Conservation (phyloP, 2,329 filamentous ascomycete genomes). For the Amauroascus niger region DNA sequence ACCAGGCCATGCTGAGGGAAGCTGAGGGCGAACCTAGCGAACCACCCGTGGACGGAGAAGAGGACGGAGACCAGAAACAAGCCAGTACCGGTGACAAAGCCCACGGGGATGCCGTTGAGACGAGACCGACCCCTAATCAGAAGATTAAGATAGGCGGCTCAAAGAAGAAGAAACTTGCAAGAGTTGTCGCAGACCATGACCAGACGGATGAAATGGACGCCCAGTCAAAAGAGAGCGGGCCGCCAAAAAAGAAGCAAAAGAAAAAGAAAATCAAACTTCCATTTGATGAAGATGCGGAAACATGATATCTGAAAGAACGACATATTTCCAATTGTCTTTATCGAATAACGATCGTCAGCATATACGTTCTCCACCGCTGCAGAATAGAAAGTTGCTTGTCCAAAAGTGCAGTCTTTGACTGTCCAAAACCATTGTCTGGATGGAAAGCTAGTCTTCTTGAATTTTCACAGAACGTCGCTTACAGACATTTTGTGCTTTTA, state of each 20-base stretch:
- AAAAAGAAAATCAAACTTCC: constrained; percentile 41
- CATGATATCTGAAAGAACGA: background rate
- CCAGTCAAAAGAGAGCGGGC: constrained; percentile 18
- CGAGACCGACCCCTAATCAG: constrained; percentile 24
- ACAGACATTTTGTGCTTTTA: no score
- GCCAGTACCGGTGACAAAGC: constrained; percentile 1
- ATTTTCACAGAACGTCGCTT: no score
- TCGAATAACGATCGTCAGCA: background rate
- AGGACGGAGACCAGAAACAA: constrained; percentile 11
- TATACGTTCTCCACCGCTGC: background rate
- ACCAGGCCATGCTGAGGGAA: constrained; percentile 31
- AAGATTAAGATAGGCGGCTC: constrained; percentile 34
- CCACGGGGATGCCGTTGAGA: constrained; percentile 5
- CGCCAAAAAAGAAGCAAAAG: constrained; percentile 29
- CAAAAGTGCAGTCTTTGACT: background rate
- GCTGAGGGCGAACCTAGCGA: constrained; percentile 17
- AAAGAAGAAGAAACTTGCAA: constrained; percentile 36
- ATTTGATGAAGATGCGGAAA: constrained; percentile 30
- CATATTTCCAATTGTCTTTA: background rate
- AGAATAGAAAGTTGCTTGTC: background rate
- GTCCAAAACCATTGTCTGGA: no score
- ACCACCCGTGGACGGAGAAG: background rate
- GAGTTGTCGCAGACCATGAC: constrained; percentile 30
- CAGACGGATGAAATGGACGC: constrained; percentile 18
- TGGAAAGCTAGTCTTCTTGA: no score